Conservation (phyloP, 176 grass and related monocot species). For the Triticum monococcum region DNA sequence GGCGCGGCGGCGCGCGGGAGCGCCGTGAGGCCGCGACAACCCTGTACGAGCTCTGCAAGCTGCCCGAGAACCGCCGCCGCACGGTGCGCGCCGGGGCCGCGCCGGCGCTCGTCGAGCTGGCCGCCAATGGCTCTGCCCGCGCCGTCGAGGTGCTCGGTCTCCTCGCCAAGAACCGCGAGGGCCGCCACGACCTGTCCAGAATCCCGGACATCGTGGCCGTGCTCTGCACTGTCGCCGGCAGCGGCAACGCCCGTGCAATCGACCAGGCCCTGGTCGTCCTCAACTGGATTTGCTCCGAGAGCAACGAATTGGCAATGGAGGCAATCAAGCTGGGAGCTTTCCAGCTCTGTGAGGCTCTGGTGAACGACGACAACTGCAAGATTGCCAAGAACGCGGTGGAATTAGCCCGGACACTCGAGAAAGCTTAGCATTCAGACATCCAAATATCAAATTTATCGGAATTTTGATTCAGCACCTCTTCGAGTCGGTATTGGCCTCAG, state of each 20-base stretch:
- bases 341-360: constrained; percentile 56
- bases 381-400: constrained; percentile 75
- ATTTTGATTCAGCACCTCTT: constrained; percentile 48
- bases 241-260: constrained; percentile 65
- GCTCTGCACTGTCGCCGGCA: constrained; percentile 37
- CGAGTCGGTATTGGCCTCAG: constrained; percentile 33
- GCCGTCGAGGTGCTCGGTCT: constrained; percentile 76
- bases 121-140: constrained; percentile 67
- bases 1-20: constrained; percentile 48
- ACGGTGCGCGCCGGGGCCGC: constrained; percentile 53
- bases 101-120: constrained; percentile 60
- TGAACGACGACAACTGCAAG: constrained; percentile 70
- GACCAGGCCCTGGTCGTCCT: constrained; percentile 77
- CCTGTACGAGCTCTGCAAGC: constrained; percentile 94
- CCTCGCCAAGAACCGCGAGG: constrained; percentile 74
- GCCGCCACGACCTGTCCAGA: constrained; percentile 66
- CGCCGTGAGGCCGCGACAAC: constrained; percentile 78
- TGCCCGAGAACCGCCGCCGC: constrained; percentile 71
- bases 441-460: constrained; percentile 33
- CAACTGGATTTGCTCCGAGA: constrained; percentile 67
- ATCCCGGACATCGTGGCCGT: constrained; percentile 43
- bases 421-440: constrained; percentile 28
- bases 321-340: constrained; percentile 70
- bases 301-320: constrained; percentile 47
- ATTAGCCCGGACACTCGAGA: constrained; percentile 67